Base-by-base conservation (phyloP, 2,329 filamentous ascomycete genomes). In the Neofusicoccum umdonicola region DNA sequence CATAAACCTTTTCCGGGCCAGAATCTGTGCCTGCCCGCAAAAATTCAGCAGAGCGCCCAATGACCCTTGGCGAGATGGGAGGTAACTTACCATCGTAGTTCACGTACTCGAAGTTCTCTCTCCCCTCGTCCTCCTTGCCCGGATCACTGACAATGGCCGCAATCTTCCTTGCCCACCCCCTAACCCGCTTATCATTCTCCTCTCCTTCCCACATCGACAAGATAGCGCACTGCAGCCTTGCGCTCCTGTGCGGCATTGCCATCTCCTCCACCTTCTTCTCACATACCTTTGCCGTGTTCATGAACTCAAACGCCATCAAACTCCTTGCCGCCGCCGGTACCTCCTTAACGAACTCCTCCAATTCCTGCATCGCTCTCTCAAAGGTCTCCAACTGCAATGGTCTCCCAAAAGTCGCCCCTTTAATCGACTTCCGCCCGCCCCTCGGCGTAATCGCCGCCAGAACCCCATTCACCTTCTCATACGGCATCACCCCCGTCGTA, bases 381-480 rank as follows among this genome's bases (percentile, higher is more conserved):
- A 75, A 72, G 27, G 76, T 73, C 0, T 27, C 47, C 0, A 68
- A 34, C 19, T 68, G 63, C 1, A 79, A 63, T 0, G 78, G 78
- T 3, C 74, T 48, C 31, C 74, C 73, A 66, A 77, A 76, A 2
- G 73, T 73, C 0, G 72, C 73, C 15, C 76, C 76, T 62, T 74
- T 75, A 64, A 78, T 77, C 13, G 70, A 71, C 66, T 76, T 77
- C 39, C 78, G 71, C 6, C 76, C 77, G 0, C 79, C 80, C 54
- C 72, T 74, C 15, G 66, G 67, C 1, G 69, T 66, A 1, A 64
- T 63, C 5, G 68, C 64, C 52, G 77, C 77, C 3, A 78, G 66
- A 6, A 76, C 44, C 1, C 64, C 62, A 57, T 80, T 79, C 6
- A 78, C 66, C 7, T 70, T 67, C 17, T 66, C 65, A 63, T 78